phyloP scores from a whole-genome alignment of 306 rosid genomes.

The Fragaria ananassa region DNA sequence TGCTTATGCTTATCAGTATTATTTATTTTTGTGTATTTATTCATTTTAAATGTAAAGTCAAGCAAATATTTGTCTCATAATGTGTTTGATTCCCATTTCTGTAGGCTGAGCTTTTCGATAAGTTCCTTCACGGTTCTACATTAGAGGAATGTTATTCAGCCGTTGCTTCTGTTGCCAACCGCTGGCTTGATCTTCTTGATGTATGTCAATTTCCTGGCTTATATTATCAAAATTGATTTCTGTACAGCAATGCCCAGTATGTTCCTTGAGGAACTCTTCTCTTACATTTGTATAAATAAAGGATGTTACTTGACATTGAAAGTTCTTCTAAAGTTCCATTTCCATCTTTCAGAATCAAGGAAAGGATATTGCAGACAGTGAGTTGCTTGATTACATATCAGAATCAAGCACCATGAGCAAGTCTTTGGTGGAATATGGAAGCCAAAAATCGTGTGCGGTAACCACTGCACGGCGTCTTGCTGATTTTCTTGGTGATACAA shows the following conservation, averaged over 20 bases:
- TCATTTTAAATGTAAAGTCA: background rate
- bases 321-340: constrained; percentile 13
- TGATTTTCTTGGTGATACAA: constrained; percentile 87
- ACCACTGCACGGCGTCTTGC: constrained; percentile 97
- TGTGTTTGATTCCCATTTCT: constrained; percentile 26
- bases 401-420: constrained; percentile 99
- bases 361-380: constrained; percentile 81
- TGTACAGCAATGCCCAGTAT: background rate
- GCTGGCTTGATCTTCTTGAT: constrained; percentile 98
- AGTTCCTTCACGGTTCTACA: constrained; percentile 89
- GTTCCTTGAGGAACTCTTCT: background rate
- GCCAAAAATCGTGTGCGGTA: constrained; percentile 87
- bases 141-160: constrained; percentile 86
- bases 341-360: constrained; percentile 73
- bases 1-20: background rate
- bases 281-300: background rate
- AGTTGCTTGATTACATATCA: constrained; percentile 93
- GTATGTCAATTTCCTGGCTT: constrained; percentile 47
- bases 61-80: background rate
- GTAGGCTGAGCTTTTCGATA: constrained; percentile 96
- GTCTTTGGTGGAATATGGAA: constrained; percentile 91
- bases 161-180: constrained; percentile 84
- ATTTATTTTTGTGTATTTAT: background rate
- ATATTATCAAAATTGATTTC: constrained; percentile 14
- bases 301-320: background rate